Evolutionary conservation across 306 rosid genomes (phyloP), one percentile per base, ranked within the genome.

Genomic region (Prosopis cineraria): DNA sequence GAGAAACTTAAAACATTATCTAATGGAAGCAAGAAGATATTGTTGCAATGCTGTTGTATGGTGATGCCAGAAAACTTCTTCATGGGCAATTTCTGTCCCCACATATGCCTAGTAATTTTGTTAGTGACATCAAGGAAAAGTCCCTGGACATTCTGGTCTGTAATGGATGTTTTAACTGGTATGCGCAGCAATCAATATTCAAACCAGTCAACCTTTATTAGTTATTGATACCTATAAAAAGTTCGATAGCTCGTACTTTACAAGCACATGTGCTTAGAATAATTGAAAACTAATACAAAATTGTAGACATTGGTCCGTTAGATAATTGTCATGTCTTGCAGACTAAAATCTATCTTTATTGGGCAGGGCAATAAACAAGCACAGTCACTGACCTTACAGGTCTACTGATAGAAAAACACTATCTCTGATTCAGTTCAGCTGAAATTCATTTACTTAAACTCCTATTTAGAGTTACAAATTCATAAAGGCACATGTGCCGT

Each of bases 11-110:
- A 20, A 78, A 37, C 27, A 60, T 68, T 29, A 58, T 41, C 37
- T 31, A 70, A 70, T 29, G 7, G 25, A 5, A 7, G 78, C 56
- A 14, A 25, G 75, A 59, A 59, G 7, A 33, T 31, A 20, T 11
- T 41, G 11, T 24, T 68, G 62, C 17, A 56, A 43, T 34, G 36
- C 31, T 40, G 68, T 68, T 58, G 41, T 2, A 13, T 1, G 65
- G 67, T n/a, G 22, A 50, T 67, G 50, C 78, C 70, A 73, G 10
- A 58, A 33, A 71, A 27, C 27, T 34, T 84, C 76, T 67, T 24
- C 50, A 56, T 36, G 31, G 66, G 70, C 75, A 70, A 74, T 78
- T 55, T 59, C 33, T 41, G 39, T 41, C 58, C 67, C 63, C 31
- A 74, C 19, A 78, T 56, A 74, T n/a, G 65, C 71, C 37, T 19